Percentiles rank a stretch among this genome's conserved stretches.
Conservation (phyloP, 768 basidiomycete genomes). For the Trametes maxima region DNA sequence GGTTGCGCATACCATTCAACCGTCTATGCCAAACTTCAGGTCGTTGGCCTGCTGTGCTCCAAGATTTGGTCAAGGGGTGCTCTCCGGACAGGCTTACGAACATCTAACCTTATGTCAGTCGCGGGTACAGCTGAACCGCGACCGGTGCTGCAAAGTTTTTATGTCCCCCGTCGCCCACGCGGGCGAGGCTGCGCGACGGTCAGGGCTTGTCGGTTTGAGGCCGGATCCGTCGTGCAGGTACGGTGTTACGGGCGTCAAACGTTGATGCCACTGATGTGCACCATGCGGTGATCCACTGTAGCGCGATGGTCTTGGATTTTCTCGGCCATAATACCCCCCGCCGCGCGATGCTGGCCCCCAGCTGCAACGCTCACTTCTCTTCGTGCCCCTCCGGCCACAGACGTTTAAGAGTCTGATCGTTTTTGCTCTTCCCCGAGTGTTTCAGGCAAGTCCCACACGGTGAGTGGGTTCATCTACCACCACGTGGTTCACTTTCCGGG, state of each 20-base stretch:
- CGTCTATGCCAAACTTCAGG: no score
- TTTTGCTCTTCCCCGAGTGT: neutral
- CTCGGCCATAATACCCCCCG: slow-evolving; percentile 13
- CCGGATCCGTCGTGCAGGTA: neutral
- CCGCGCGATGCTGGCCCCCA: neutral
- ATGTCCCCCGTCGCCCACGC: no score
- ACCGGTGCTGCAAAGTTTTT: no score
- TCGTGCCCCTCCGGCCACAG: neutral
- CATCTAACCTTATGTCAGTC: no score
- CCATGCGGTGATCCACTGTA: slow-evolving; percentile 11
- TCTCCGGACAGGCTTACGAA: no score
- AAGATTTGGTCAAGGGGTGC: no score
- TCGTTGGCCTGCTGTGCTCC: no score
- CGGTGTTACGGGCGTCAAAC: neutral
- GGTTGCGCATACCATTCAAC: no score
- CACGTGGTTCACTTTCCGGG: no score
- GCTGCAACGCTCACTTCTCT: slow-evolving; percentile 6
- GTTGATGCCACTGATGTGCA: slow-evolving; percentile 10
- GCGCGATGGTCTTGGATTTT: slow-evolving; percentile 2
- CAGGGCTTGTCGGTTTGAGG: neutral
- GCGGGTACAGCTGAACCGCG: no score
- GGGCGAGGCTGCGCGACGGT: neutral
- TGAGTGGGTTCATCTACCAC: neutral
- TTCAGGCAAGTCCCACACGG: neutral
- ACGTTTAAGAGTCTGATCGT: neutral